These are phyloP conservation scores for Solanum corneliomulleri DNA, from an alignment of 257 asterid genomes.

Conservation along the genomic window DNA sequence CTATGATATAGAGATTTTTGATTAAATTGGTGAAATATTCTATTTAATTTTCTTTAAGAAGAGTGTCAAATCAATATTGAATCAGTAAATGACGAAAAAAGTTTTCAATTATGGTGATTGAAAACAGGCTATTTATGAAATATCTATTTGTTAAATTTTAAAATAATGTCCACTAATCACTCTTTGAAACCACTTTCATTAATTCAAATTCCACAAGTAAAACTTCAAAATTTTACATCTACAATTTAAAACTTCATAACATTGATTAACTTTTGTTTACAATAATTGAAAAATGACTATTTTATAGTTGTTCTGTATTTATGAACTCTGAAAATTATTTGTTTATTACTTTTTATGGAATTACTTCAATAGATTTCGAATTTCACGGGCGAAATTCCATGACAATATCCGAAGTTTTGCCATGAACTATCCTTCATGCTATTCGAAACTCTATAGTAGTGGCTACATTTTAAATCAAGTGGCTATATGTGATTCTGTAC, in stretches of 20 bases:
- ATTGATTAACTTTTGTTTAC: rapidly evolving
- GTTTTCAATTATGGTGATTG: neutral
- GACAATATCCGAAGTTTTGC: rapidly evolving
- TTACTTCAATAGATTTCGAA: neutral
- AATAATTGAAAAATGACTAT: neutral
- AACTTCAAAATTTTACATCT: neutral
- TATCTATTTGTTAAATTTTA: neutral
- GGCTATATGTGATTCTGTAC: neutral
- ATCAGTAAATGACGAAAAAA: neutral
- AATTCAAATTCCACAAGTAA: neutral
- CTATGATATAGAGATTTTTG: too few relatives aligned
- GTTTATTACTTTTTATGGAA: neutral
- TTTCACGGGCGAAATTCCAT: neutral
- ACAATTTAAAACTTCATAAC: neutral
- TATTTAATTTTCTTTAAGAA: too few relatives aligned
- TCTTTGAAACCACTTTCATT: neutral
- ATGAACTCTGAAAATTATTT: neutral
- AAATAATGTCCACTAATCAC: neutral
- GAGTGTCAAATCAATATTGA: neutral
- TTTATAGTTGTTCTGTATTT: neutral
- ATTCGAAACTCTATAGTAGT: neutral
- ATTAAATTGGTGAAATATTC: too few relatives aligned
- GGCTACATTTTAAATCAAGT: neutral
- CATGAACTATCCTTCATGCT: neutral
- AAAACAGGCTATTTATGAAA: neutral